Evolutionary conservation across 164 flowering plant genomes (phyloP), one percentile per base, ranked within the genome.

Genomic region (Santalum album): DNA sequence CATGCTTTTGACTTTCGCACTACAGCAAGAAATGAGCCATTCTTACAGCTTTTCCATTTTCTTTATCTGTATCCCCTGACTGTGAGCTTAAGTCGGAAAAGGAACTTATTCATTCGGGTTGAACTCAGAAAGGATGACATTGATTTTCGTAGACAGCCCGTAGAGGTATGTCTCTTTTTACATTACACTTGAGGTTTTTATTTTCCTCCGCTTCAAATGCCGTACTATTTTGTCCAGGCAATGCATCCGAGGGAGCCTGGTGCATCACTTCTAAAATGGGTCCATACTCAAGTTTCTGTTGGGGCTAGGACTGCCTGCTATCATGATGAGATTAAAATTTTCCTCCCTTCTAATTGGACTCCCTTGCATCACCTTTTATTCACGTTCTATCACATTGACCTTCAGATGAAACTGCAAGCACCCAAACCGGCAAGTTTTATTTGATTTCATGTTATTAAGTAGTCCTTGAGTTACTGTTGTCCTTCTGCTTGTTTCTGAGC

Each of bases 1-100:
- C 86, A 85, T 47, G 96, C 94, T 26, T 92, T 92, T 55, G 99
- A 92, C 68, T 89, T 92, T 75, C 95, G 96, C 54, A 77, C 81
- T 23, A 82, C 84, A 60, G 76, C 79, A 46, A 82, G 89, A 69
- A 92, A 84, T 53, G 97, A 92, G 77, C 99, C 99, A 25, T 89
- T 87, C 73, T 64, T 81, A 74, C 97, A 89, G 66, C 97, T 85
- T 62, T 81, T 92, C 67, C 99, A 92, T 63, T 85, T 80, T 60
- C 91, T 92, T 23, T 92, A 87, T 78, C 74, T 82, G 19, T 87
- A 87, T 70, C 99, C 99, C 3, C 56, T 87, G 76, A 83, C 79
- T 56, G 90, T 92, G 18, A 79, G 73, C 69, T 74, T 92, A 77
- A 82, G 90, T 69, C 79, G 96, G 63, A 92, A 92, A 73, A 84